Conservation (phyloP, 2,329 filamentous ascomycete genomes). For the Pseudocercospora crystallina region DNA sequence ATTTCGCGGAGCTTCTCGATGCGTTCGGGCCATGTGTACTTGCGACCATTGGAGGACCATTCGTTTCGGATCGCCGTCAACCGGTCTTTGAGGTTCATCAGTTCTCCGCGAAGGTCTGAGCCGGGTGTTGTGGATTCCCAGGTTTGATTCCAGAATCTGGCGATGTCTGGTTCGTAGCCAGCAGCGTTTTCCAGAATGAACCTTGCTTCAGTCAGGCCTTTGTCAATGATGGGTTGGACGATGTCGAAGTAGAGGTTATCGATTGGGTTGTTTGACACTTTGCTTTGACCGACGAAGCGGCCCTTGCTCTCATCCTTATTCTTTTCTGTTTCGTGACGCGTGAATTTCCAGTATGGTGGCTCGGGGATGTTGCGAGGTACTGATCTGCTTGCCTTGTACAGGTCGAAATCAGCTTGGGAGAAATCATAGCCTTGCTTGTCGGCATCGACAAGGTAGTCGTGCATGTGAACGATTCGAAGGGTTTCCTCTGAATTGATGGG, state of each 20-base stretch:
- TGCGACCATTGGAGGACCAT: not conserved
- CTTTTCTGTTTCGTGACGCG: too few species aligned
- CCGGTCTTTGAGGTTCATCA: conserved; percentile 7
- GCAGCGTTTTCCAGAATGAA: conserved; percentile 3
- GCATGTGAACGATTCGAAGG: conserved; percentile 37
- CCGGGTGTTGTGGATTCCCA: not conserved
- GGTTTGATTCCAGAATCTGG: conserved; percentile 11
- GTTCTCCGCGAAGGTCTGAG: conserved; percentile 1
- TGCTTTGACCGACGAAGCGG: not conserved
- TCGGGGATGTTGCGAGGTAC: conserved; percentile 47
- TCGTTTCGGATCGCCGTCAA: conserved; percentile 6
- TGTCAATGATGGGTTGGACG: conserved; percentile 25
- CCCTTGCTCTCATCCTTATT: not conserved
- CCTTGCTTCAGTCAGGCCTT: conserved; percentile 17
- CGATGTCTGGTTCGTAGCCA: conserved; percentile 5
- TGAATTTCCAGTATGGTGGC: conserved; percentile 30
- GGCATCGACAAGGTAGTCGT: conserved; percentile 49
- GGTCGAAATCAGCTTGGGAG: conserved; percentile 44
- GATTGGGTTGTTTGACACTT: conserved; percentile 51
- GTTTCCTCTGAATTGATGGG: conserved; percentile 15
- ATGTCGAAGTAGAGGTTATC: conserved; percentile 53
- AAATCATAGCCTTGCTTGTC: conserved; percentile 52
- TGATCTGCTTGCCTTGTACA: too few species aligned
- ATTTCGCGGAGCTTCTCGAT: conserved; percentile 5
- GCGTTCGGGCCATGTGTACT: conserved; percentile 6